Conservation (phyloP, 805 yeast species). For the Candida fluviatilis region DNA sequence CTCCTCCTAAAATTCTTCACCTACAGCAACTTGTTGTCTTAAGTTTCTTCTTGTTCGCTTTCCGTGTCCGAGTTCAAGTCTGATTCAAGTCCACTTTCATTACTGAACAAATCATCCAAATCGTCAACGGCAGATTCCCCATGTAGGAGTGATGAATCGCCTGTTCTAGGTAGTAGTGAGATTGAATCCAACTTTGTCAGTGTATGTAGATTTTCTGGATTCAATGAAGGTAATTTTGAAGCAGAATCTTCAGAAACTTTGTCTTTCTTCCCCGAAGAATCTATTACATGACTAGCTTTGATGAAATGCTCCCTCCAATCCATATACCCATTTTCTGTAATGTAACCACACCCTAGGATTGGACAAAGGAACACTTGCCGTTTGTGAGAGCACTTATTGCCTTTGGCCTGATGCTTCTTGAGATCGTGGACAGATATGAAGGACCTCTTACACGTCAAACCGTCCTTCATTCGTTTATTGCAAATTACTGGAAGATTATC, state of each 20-base stretch:
- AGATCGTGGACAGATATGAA: slow-evolving; percentile 16
- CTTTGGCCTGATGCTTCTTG: slow-evolving; percentile 13
- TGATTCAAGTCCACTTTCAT: not conserved
- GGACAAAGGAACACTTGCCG: slow-evolving; percentile 35
- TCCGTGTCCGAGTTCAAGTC: not conserved
- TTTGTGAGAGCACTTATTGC: slow-evolving; percentile 22
- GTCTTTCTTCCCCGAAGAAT: too few relatives aligned
- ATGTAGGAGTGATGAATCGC: not conserved
- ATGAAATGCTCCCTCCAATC: slow-evolving; percentile 28
- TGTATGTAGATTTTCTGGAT: not conserved
- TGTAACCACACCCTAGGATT: slow-evolving; percentile 35
- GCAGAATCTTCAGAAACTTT: too few relatives aligned
- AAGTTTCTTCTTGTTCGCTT: not conserved
- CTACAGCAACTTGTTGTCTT: too few relatives aligned
- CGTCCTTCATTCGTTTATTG: not conserved
- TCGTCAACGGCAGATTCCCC: not conserved
- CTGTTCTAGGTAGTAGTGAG: too few relatives aligned
- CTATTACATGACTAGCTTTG: slow-evolving; percentile 11
- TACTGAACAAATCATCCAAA: slow-evolving; percentile 3
- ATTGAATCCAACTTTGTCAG: too few relatives aligned
- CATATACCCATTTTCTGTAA: slow-evolving; percentile 30
- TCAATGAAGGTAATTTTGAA: too few relatives aligned
- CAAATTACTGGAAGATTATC: slow-evolving; percentile 17
- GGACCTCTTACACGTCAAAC: slow-evolving; percentile 11
- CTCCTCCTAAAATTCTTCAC: too few relatives aligned